A percentile compares a stretch with the other conserved stretches of the same genome.
Evolutionary conservation across 2,329 filamentous ascomycete genomes (phyloP).

Genomic region (Verruconis gallopava): DNA sequence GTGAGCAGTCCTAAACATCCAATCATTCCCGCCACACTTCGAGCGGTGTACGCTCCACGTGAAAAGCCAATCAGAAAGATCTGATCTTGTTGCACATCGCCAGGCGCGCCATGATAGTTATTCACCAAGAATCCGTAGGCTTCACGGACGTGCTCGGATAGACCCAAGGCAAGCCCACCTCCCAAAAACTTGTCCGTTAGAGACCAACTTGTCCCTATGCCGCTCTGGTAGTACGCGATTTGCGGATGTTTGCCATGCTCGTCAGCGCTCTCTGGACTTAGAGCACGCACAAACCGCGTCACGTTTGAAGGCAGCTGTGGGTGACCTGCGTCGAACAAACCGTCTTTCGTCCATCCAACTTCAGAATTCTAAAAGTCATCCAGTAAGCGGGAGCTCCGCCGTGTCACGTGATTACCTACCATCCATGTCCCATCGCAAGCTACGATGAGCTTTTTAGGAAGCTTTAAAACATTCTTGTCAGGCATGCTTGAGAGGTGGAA

Average conservation of each 20-base stretch:
- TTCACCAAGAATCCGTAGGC: constrained; percentile 50
- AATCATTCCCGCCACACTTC: constrained; percentile 16
- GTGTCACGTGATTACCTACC: background rate
- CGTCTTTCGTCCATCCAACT: constrained; percentile 5
- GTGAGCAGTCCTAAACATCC: constrained; percentile 15
- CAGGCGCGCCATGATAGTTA: constrained; percentile 40
- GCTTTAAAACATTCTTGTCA: no score
- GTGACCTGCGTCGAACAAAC: constrained; percentile 4
- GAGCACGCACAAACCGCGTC: constrained; percentile 24
- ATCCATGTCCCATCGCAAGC: background rate
- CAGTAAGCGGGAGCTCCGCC: background rate
- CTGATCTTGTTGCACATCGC: constrained; percentile 31
- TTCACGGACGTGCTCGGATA: constrained; percentile 41
- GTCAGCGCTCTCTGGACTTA: constrained; percentile 20
- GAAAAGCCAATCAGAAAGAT: constrained; percentile 35
- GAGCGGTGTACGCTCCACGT: constrained; percentile 30
- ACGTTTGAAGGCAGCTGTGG: constrained; percentile 25
- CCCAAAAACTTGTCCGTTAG: constrained; percentile 11
- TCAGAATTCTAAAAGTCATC: constrained; percentile 4
- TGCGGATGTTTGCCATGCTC: constrained; percentile 18
- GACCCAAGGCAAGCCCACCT: constrained; percentile 18
- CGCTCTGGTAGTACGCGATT: constrained; percentile 29
- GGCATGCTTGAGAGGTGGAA: background rate
- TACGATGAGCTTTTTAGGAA: background rate
- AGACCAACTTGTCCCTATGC: constrained; percentile 22